phyloP scores from a whole-genome alignment of 2,329 filamentous ascomycete species.

The Aspergillus hortae region DNA sequence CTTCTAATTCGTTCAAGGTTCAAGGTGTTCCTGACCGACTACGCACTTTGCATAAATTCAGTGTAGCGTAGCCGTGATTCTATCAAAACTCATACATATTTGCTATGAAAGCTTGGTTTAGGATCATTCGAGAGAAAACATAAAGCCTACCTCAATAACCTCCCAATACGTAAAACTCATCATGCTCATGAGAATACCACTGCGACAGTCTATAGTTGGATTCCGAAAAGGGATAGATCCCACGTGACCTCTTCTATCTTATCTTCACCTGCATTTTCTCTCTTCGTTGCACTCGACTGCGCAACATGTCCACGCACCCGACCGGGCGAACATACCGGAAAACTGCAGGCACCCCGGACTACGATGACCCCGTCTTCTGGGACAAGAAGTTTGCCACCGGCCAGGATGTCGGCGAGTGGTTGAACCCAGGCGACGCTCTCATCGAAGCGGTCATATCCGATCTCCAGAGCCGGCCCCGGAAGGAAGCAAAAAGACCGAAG shows the following conservation, averaged over 20 bases:
- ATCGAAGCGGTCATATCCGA: conserved; percentile 25
- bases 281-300: background rate
- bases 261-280: background rate
- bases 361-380: conserved; percentile 33
- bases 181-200: too few relatives aligned
- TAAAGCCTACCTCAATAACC: too few relatives aligned
- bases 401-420: conserved; percentile 36
- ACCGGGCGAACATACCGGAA: conserved; percentile 15
- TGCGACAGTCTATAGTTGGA: too few relatives aligned
- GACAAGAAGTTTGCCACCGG: conserved; percentile 32
- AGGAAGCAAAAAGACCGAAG: conserved; percentile 13
- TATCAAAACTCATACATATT: too few relatives aligned
- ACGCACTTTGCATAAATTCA: too few relatives aligned
- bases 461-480: conserved; percentile 15
- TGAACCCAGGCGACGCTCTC: conserved; percentile 31
- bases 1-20: too few relatives aligned
- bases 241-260: background rate
- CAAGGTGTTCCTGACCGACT: too few relatives aligned
- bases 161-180: too few relatives aligned
- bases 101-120: too few relatives aligned
- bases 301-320: conserved; percentile 16
- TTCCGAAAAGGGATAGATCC: too few relatives aligned
- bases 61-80: too few relatives aligned
- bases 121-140: too few relatives aligned
- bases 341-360: conserved; percentile 28